Percentiles rank a stretch among this genome's conserved stretches.
phyloP scores from a whole-genome alignment of 305 asterid species.

The Fraxinus angustifolia region DNA sequence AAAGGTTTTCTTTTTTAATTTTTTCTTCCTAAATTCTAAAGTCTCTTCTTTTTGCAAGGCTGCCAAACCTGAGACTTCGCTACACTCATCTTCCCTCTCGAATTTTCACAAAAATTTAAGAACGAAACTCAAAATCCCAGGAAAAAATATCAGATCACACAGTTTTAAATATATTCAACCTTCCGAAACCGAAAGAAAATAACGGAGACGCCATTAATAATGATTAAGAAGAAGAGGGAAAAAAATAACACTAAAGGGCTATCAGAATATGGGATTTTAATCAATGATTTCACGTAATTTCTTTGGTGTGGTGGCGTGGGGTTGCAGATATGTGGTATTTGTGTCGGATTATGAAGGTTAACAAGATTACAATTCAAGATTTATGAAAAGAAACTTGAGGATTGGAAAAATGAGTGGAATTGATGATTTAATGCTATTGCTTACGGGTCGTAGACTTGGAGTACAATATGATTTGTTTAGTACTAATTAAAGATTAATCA shows the following conservation, averaged over 20 bases:
- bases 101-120: neutral
- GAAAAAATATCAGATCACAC: constrained; percentile 18
- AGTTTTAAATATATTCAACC: neutral
- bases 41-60: constrained; percentile 61
- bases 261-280: neutral
- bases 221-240: constrained; percentile 4
- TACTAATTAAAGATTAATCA: too few species aligned
- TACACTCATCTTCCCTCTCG: constrained; percentile 36
- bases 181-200: constrained; percentile 16
- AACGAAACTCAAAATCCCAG: neutral
- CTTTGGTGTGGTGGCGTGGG: neutral
- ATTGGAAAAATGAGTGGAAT: constrained; percentile 3
- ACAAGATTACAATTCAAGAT: neutral
- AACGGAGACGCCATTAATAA: constrained; percentile 25
- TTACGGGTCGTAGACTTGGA: neutral
- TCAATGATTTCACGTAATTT: constrained; percentile 7
- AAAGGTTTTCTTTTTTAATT: too few species aligned
- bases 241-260: neutral
- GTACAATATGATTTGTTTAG: neutral
- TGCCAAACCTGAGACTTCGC: constrained; percentile 64
- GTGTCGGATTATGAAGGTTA: constrained; percentile 22
- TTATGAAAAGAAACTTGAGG: neutral
- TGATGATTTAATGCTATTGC: neutral
- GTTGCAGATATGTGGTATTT: constrained; percentile 15
- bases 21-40: constrained; percentile 12